Base-by-base conservation (phyloP, 2,329 filamentous ascomycete species). In the Colletotrichum australisinense region DNA sequence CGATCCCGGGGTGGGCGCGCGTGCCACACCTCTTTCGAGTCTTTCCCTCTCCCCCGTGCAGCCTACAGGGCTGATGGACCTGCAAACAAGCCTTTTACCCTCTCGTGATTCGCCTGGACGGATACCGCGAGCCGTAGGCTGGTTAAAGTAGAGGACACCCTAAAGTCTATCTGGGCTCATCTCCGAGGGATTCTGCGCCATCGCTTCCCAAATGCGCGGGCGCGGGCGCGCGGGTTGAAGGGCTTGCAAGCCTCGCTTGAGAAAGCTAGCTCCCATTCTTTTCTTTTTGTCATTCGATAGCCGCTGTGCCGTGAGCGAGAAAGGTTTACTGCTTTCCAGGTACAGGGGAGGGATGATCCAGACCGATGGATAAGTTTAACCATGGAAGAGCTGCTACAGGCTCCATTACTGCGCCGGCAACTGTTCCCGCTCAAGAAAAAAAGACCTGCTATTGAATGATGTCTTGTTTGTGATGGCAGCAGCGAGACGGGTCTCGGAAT, bases 41-140 rank as follows among this genome's bases (percentile, higher is more conserved):
- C n/a, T 32, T 32, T 16, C 49, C 26, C 32, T 26, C 52, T 32
- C 52, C 35, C 35, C 19, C 53, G 9, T n/a, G 38, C 24, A 52
- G 42, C 59, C 59, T 63, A 52, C 64, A 67, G 55, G 64, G 64
- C 64, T 59, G 64, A 67, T 30, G 26, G 55, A 24, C 30, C 53
- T 59, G 26, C 35, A 59, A 35, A 59, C 38, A 67, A 67, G 55
- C 63, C 26, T 67, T 67, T 16, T 16, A 3, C 32, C 53, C 30
- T 35, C 30, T 42, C 5, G 14, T 26, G 32, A 42, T 26, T 49
- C 24, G 53, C 11, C 32, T 46, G 63, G 35, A 28, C 24, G 32
- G 52, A 11, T 56, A 12, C 9, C 22, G 32, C 19, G 32, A 24
- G 49, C 63, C 28, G 30, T 28, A 38, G 24, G 14, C 11, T 24